Percentiles rank a stretch among this genome's conserved stretches.
These are phyloP conservation scores for Mycena sp. DNA, from an alignment of 1,284 basidiomycete species.

Conservation along the genomic window DNA sequence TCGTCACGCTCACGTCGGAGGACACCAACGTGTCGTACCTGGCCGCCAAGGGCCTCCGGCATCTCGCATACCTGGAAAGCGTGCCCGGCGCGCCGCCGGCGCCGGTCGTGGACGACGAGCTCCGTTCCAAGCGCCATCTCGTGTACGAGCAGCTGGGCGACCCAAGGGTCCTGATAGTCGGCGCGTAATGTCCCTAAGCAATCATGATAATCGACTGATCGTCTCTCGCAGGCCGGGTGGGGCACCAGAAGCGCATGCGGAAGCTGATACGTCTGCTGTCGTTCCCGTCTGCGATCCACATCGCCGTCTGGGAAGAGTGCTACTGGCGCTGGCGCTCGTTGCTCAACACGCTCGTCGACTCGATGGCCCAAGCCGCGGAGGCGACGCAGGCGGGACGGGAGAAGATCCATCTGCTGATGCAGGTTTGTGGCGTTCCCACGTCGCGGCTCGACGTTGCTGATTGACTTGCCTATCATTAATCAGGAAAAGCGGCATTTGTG, in stretches of 20 bases:
- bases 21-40: constrained; percentile 71
- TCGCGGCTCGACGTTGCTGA: not conserved
- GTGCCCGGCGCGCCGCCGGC: constrained; percentile 63
- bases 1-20: constrained; percentile 74
- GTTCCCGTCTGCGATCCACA: constrained; percentile 69
- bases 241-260: constrained; percentile 83
- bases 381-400: constrained; percentile 11
- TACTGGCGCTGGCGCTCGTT: constrained; percentile 74
- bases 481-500: constrained; percentile 85
- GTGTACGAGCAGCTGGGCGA: constrained; percentile 84
- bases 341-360: constrained; percentile 46
- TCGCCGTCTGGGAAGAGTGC: constrained; percentile 85
- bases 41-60: constrained; percentile 73
- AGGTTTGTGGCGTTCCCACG: constrained; percentile 19
- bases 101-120: constrained; percentile 61
- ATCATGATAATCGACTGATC: not conserved
- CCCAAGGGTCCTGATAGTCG: constrained; percentile 72
- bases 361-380: constrained; percentile 16
- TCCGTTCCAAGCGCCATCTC: constrained; percentile 70
- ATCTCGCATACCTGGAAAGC: constrained; percentile 72
- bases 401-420: constrained; percentile 12
- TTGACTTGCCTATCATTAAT: no score
- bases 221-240: constrained; percentile 65
- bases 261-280: constrained; percentile 74
- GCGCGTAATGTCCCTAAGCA: constrained; percentile 50